Evolutionary conservation across 495 filamentous ascomycete genomes (phyloP), one percentile per base, ranked within the genome.

Genomic region (Aspergillus sparsus): DNA sequence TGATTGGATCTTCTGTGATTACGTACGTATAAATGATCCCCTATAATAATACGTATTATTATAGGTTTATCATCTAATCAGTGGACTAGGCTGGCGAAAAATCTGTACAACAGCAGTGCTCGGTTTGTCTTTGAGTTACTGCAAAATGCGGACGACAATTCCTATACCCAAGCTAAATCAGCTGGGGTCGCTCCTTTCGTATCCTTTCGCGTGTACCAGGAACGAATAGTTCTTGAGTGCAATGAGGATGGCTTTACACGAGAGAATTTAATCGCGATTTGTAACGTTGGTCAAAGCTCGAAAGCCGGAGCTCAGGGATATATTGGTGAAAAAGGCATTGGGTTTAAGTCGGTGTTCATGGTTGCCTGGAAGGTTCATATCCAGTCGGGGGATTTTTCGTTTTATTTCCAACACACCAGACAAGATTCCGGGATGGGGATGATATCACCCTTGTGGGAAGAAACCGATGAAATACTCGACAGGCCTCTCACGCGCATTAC

Each of bases 261-360:
- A 6, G 39, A 51, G 13, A 68, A 80, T 46, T 57, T 80, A 11
- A 42, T 65, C 3, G 77, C 77, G 13, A 68, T 80, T 18, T 75
- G 73, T 56, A 51, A 46, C 10, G 61, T 76, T 36, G 66, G 71
- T 7, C 15, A 72, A 16, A 78, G 76, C 58, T 69, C 73, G 18
- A 83, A 82, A 56, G 62, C 61, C 0, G 63, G 57, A 7, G 51
- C 64, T 8, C 65, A 68, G 50, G 73, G 74, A 2, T 81, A 80
- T 55, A 77, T 80, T 64, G 80, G 80, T 4, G 76, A 78, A 51
- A 82, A 83, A 53, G 78, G 77, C 0, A 79, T 82, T 27, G 80
- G 81, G 0, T 83, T 84, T 67, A 83, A 82, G 57, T 81, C 79
- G 0, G 76, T 82, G 0, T 84, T 84, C 61, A 80, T 69, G 46